Base-by-base conservation (phyloP, 495 filamentous ascomycete genomes). In the Monascus purpureus region DNA sequence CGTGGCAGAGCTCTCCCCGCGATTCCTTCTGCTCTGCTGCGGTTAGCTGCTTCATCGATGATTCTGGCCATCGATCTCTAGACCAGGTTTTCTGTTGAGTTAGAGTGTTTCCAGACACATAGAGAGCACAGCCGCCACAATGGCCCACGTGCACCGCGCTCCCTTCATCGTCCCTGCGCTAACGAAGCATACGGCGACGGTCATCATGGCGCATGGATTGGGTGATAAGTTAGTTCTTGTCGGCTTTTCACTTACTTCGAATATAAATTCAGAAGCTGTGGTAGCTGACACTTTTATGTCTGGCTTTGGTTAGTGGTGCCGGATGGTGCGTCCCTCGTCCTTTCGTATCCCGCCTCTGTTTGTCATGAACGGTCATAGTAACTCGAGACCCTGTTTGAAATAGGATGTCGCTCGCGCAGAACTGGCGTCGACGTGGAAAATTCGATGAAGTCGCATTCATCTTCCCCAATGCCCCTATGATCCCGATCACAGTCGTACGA, bases 401-500 rank as follows among this genome's bases (percentile, higher is more conserved):
- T 36, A 80, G 77, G 77, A 66, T 78, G 28, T 67, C 60, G 7
- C 68, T 93, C 8, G 82, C 87, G 19, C 82, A 93, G 62, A 88
- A 90, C 61, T 96, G 79, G 74, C 80, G 88, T 32, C 70, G 78
- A 6, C 71, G 82, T 13, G 68, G 73, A 43, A 81, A 80, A 42
- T 90, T 95, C 48, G 73, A 86, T 29, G 82, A 95, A 58, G 81
- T 90, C 45, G 68, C 80, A 38, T 97, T 95, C 57, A 71, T 97
- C 42, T 79, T 97, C 53, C 90, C 90, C 5, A 84, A 92, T 61
- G 90, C 90, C n/a, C 85, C 88, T 4, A 54, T 45, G 12, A 93
- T 95, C 31, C 84, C 88, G 16, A 83, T 97, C 49, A 87, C 85
- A 23, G 61, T 79, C 42, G 83, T 86, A 78, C 45, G 72, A 60